Evolutionary conservation across 768 basidiomycete genomes (phyloP).

Genomic region (Mycena latifolia): DNA sequence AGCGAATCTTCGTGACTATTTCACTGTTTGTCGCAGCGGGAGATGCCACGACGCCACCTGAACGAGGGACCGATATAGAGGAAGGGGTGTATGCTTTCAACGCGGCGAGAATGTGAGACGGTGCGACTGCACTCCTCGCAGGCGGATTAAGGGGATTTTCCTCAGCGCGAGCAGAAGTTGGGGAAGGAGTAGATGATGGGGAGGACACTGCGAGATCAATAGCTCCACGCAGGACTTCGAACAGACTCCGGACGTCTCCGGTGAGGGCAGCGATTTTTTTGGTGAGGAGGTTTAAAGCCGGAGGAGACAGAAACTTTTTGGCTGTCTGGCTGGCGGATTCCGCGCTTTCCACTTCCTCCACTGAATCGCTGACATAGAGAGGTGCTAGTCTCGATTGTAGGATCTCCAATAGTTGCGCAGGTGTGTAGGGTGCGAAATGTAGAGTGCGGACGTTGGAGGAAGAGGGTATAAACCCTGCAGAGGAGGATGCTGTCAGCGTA

Average conservation of each 20-base stretch:
- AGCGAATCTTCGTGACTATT: slow-evolving; percentile 72
- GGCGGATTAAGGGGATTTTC: slow-evolving; percentile 52
- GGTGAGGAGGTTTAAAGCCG: slow-evolving; percentile 76
- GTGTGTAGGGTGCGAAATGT: slow-evolving; percentile 86
- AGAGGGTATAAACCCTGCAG: slow-evolving; percentile 48
- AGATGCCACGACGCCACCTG: slow-evolving; percentile 38
- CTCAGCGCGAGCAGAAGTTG: slow-evolving; percentile 36
- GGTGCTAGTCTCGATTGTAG: slow-evolving; percentile 72
- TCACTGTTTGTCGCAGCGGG: slow-evolving; percentile 60
- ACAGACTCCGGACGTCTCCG: slow-evolving; percentile 84
- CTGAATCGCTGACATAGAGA: slow-evolving; percentile 54
- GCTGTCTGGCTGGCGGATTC: slow-evolving; percentile 32
- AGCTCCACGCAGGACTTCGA: slow-evolving; percentile 85
- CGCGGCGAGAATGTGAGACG: slow-evolving; percentile 78
- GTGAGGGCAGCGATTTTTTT: slow-evolving; percentile 87
- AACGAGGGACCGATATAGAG: slow-evolving; percentile 44
- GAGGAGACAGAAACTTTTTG: slow-evolving; percentile 70
- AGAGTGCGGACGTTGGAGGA: slow-evolving; percentile 67
- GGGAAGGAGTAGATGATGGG: slow-evolving; percentile 33
- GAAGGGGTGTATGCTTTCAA: slow-evolving; percentile 77
- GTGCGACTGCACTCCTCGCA: slow-evolving; percentile 62
- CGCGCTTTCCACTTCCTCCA: slow-evolving; percentile 41
- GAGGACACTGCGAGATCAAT: slow-evolving; percentile 74
- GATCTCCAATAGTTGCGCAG: slow-evolving; percentile 77
- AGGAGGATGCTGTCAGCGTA: slow-evolving; percentile 74